Conservation (phyloP, 1,284 basidiomycete genomes). For the Leccinum fallax region DNA sequence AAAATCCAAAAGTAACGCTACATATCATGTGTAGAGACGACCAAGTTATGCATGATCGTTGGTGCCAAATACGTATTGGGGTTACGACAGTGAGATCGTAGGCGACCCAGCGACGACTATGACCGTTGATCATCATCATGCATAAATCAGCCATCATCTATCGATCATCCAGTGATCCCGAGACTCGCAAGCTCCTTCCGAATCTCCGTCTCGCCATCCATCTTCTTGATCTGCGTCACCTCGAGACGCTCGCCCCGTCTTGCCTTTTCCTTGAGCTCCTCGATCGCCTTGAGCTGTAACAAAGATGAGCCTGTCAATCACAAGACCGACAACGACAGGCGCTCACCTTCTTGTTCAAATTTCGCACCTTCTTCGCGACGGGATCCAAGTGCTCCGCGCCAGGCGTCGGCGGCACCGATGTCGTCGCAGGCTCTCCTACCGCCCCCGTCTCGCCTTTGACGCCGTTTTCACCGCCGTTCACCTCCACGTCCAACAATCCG, state of each 20-base stretch:
- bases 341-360: slow-evolving; percentile 88
- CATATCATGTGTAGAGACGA: neutral
- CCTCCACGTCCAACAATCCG: slow-evolving; percentile 13
- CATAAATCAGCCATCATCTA: neutral
- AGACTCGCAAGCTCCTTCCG: slow-evolving; percentile 67
- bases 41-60: neutral
- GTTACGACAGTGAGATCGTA: neutral
- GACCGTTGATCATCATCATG: neutral
- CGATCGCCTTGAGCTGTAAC: slow-evolving; percentile 87
- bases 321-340: neutral
- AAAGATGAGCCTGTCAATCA: slow-evolving; percentile 6
- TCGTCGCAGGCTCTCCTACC: slow-evolving; percentile 26
- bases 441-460: neutral
- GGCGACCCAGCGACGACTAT: neutral
- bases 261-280: slow-evolving; percentile 90
- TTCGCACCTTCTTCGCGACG: slow-evolving; percentile 88
- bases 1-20: neutral
- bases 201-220: slow-evolving; percentile 85
- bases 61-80: neutral
- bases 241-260: slow-evolving; percentile 88
- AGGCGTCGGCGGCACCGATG: slow-evolving; percentile 56
- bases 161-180: slow-evolving; percentile 20
- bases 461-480: neutral
- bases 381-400: slow-evolving; percentile 74
- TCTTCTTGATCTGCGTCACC: slow-evolving; percentile 94